Base-by-base conservation (phyloP, 805 yeast species). In the Kodamaea nitidulidarum region DNA sequence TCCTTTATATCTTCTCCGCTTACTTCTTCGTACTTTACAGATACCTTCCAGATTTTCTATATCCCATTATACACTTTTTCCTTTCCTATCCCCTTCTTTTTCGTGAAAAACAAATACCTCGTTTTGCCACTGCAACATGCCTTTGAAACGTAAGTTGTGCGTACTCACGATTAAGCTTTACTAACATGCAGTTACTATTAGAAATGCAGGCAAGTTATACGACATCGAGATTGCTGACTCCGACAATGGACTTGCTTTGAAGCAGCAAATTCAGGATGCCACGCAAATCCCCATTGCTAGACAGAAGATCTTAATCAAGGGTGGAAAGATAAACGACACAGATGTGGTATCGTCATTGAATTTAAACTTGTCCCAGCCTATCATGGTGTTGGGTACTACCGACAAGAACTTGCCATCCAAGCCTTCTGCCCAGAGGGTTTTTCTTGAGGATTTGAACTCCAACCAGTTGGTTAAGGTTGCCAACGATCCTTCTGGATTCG, bases 341-440 rank as follows among this genome's bases (percentile, higher is more conserved):
- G 66, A 65, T n/a, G 65, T 70, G 27, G 61, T 86, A 38, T 55
- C 66, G 8, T 49, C 63, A 3, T 68, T 84, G 37, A 74, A 70
- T 17, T 56, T 90, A 45, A 84, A 83, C 52, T 70, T 76, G 15
- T 77, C 76, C 24, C 85, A 83, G 48, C 68, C 77, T 10, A 69
- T 91, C 15, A 85, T 93, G 95, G 86, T 93, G 41, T 70, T 93
- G 41, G 99, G 99, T 16, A 83, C 97, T 1, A 91, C 96, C 2
- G 93, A 84, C 40, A 69, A 73, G 41, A 76, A 74, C 41, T 63
- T 79, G 38, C 77, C 75, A 25, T 39, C 52, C 3, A 72, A 75
- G 25, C 85, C 85, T 10, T 69, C 69, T 10, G 72, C 67, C 9
- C 70, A 73, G 43, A 71, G 68, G 35, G 78, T 76, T 20, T 84